phyloP scores from a whole-genome alignment of 164 flowering plant genomes.

The Vitis rotundifolia region DNA sequence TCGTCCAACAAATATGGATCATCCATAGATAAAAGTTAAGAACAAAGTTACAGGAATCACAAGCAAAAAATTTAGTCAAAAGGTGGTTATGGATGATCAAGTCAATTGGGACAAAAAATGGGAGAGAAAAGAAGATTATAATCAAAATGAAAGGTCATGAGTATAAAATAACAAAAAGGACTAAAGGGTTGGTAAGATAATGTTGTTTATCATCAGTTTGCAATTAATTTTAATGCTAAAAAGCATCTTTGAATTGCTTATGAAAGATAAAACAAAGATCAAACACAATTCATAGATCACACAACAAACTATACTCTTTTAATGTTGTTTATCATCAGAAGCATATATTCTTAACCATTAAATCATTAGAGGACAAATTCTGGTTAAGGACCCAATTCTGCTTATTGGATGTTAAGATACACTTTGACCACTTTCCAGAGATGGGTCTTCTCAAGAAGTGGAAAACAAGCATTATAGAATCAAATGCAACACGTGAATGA shows the following conservation, averaged over 20 bases:
- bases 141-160: background rate
- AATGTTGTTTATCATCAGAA: background rate
- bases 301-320: no score
- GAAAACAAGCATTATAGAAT: background rate
- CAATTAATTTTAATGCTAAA: background rate
- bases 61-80: no score
- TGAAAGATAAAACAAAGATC: no score
- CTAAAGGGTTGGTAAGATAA: slow-evolving; percentile 4
- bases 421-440: background rate
- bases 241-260: no score
- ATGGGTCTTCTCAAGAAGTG: background rate
- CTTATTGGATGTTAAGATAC: no score
- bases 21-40: no score
- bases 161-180: background rate
- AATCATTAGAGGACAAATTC: slow-evolving; percentile 7
- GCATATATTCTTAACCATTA: slow-evolving; percentile 16
- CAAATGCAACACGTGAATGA: background rate
- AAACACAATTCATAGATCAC: no score
- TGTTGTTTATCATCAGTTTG: background rate
- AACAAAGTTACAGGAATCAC: no score
- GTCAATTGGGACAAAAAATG: background rate
- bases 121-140: background rate
- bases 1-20: no score
- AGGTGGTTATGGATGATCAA: no score
- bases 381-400: background rate